Percentiles rank a stretch among this genome's conserved stretches.
Evolutionary conservation across 2,329 filamentous ascomycete genomes (phyloP).

Genomic region (Epichloe festucae): DNA sequence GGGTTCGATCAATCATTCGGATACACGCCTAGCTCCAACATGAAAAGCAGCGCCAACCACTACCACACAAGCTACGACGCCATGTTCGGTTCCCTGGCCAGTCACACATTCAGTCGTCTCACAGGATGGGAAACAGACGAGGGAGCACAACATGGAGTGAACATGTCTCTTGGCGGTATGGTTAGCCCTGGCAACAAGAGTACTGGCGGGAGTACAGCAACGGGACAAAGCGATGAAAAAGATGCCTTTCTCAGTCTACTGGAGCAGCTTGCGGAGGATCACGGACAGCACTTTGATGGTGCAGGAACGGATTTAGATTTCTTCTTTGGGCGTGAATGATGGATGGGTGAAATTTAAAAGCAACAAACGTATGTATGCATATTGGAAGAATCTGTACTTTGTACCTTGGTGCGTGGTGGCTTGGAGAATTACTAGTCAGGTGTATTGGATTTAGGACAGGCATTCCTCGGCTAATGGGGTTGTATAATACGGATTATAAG

Average conservation of each 20-base stretch:
- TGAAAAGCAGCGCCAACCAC: not conserved
- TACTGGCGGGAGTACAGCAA: slow-evolving; percentile 36
- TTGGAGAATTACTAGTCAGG: too few relatives aligned
- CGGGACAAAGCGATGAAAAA: slow-evolving; percentile 48
- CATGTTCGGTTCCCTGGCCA: slow-evolving; percentile 45
- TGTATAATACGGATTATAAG: too few relatives aligned
- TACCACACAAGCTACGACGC: slow-evolving; percentile 32
- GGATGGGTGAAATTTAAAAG: too few relatives aligned
- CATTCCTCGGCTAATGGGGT: too few relatives aligned
- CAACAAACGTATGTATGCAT: too few relatives aligned
- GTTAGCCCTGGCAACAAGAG: slow-evolving; percentile 34
- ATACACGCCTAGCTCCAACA: slow-evolving; percentile 16
- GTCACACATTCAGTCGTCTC: slow-evolving; percentile 39
- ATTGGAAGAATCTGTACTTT: too few relatives aligned
- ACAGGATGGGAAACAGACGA: slow-evolving; percentile 37
- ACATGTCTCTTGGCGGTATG: slow-evolving; percentile 9
- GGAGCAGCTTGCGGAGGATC: slow-evolving; percentile 70
- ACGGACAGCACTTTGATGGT: slow-evolving; percentile 46
- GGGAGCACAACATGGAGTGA: slow-evolving; percentile 11
- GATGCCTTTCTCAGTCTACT: slow-evolving; percentile 70
- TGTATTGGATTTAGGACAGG: too few relatives aligned
- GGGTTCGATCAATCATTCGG: slow-evolving; percentile 20
- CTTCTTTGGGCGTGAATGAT: slow-evolving; percentile 36
- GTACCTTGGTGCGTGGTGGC: too few relatives aligned
- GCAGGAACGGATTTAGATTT: slow-evolving; percentile 67